A percentile compares a stretch with the other conserved stretches of the same genome.
Conservation (phyloP, 768 basidiomycete species). For the Termitomyces sp. region DNA sequence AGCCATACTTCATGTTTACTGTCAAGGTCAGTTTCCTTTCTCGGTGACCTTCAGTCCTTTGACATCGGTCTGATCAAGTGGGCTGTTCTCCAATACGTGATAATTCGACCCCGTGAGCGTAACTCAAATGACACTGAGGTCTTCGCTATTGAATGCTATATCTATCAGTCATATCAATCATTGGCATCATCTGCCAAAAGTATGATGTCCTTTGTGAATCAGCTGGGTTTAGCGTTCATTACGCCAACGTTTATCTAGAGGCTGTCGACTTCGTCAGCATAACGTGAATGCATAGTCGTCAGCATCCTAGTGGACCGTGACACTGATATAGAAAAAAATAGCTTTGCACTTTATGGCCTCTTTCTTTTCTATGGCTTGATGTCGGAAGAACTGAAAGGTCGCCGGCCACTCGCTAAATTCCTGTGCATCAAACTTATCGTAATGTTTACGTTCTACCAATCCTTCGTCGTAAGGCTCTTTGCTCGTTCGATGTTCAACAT, state of each 20-base stretch:
- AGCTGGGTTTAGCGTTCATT: constrained; percentile 51
- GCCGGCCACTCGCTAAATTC: constrained; percentile 81
- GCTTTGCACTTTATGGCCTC: constrained; percentile 83
- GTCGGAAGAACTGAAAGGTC: constrained; percentile 70
- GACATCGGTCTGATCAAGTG: constrained; percentile 40
- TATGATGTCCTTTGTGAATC: constrained; percentile 65
- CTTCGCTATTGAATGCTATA: neutral
- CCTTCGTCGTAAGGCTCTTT: constrained; percentile 51
- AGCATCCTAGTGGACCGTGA: neutral
- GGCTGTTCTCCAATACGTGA: constrained; percentile 85
- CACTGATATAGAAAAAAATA: constrained; percentile 16
- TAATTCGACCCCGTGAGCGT: constrained; percentile 48
- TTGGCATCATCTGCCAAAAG: constrained; percentile 73
- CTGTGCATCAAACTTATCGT: constrained; percentile 83
- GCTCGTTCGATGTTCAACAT: neutral
- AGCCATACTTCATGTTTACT: constrained; percentile 89
- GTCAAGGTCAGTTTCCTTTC: constrained; percentile 49
- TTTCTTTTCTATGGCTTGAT: constrained; percentile 80
- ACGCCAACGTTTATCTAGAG: constrained; percentile 66
- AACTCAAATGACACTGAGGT: neutral
- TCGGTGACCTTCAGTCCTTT: neutral
- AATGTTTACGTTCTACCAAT: constrained; percentile 87
- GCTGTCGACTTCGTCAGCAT: constrained; percentile 78
- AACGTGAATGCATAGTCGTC: constrained; percentile 39
- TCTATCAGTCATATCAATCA: constrained; percentile 52